Evolutionary conservation across 106 monocot genomes (phyloP), one percentile per base, ranked within the genome.

Genomic region (Dendrobium officinale): DNA sequence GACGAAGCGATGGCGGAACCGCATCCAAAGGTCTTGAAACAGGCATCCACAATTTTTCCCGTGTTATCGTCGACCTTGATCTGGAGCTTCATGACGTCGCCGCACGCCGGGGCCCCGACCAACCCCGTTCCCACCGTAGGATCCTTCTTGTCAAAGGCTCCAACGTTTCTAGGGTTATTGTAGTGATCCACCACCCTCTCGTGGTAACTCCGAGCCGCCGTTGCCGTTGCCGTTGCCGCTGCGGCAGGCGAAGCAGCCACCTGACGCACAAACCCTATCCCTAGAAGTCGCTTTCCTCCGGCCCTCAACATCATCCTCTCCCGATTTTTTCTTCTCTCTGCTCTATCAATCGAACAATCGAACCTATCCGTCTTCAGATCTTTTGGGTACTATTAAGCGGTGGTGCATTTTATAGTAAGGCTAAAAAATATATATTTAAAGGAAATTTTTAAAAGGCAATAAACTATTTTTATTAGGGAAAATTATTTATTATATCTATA

Each of bases 181-280:
- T 92, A 95, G 92, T 95, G 92, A 76, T 95, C 94, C 77, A 95
- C 92, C 51, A 95, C 94, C 77, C 94, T 78, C 85, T 95, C 94
- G 82, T 95, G 94, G 87, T 95, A 95, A 55, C 24, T 16, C 61
- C 92, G 73, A 24, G 9, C 11, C 73, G 37, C 73, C 18, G 5
- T 10, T n/a, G 16, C 13, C 18, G 16, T 27, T 27, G 37, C 73
- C 18, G 5, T 10, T 44, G 33, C 72, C 16, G 3, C 37, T 20
- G 37, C 33, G 18, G 16, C 48, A 48, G 48, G 75, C 27, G 48
- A 73, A 18, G 37, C 16, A 42, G 77, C 54, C 13, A 80, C 67
- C 41, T 61, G 42, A 2, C 26, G 19, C 1, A 81, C 77, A 13
- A 79, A 68, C 75, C 81, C 88, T 81, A 86, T 45, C 20, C 64